phyloP scores from a whole-genome alignment of 148 eudicot species.

The Talinum fruticosum region DNA sequence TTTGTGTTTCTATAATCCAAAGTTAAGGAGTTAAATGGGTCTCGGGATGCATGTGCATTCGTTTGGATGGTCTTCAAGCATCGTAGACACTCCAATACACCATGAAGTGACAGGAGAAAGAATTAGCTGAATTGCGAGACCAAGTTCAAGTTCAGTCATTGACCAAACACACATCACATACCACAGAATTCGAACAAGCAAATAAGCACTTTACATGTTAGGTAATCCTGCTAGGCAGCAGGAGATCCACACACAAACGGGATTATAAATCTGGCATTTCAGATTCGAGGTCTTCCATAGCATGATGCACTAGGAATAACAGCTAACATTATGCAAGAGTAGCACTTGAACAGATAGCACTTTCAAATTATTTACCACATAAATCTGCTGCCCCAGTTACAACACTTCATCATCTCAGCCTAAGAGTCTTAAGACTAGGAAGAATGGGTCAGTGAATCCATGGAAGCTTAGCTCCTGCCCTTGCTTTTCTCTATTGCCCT shows the following conservation, averaged over 20 bases:
- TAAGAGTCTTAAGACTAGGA: not conserved
- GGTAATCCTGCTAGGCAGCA: not conserved
- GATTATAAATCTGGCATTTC: not conserved
- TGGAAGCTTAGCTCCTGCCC: slow-evolving; percentile 27
- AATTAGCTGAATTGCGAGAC: not conserved
- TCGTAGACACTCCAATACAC: not conserved
- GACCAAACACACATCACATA: not conserved
- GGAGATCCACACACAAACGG: not conserved
- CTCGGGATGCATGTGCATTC: not conserved
- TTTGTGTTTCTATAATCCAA: too few relatives aligned
- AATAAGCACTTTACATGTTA: not conserved
- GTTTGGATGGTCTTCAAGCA: not conserved
- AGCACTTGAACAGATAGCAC: not conserved
- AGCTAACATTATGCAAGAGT: not conserved
- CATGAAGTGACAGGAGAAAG: not conserved
- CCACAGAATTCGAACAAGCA: not conserved
- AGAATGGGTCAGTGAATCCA: slow-evolving; percentile 2
- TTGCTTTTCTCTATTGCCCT: slow-evolving; percentile 33
- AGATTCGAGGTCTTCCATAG: not conserved
- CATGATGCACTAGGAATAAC: not conserved
- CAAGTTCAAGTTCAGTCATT: not conserved
- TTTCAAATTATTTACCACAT: not conserved
- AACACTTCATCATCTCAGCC: not conserved
- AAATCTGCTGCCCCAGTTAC: not conserved
- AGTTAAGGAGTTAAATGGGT: too few relatives aligned